These are phyloP conservation scores for Entophlyctis luteolus DNA, from an alignment of 192 early-diverging fungal species.

Conservation along the genomic window DNA sequence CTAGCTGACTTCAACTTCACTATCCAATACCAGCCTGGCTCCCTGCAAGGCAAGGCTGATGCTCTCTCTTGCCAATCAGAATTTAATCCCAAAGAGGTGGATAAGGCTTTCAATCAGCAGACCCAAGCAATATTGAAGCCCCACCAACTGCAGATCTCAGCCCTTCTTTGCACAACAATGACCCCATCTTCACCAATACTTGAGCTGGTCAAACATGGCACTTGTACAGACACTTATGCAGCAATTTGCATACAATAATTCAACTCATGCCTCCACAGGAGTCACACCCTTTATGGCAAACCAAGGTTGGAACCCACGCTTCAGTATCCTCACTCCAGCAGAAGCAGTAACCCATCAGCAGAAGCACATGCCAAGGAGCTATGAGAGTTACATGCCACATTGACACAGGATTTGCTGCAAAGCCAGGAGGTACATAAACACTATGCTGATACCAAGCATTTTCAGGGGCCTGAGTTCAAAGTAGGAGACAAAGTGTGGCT, in stretches of 20 bases:
- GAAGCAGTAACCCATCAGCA: not conserved
- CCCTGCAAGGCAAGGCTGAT: not conserved
- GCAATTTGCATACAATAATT: conserved; percentile 57
- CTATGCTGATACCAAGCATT: not conserved
- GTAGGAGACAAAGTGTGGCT: conserved; percentile 4
- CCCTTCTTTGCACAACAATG: too few relatives aligned
- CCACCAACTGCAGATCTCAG: too few relatives aligned
- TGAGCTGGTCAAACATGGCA: too few relatives aligned
- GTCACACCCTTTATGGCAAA: conserved; percentile 29
- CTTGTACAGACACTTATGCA: too few relatives aligned
- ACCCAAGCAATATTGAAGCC: too few relatives aligned
- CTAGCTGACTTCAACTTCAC: not conserved
- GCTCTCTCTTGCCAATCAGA: too few relatives aligned
- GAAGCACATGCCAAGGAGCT: not conserved
- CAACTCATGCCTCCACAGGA: conserved; percentile 26
- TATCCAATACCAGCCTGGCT: not conserved
- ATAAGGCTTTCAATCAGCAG: too few relatives aligned
- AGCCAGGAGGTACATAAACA: not conserved
- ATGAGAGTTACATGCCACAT: not conserved
- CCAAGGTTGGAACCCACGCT: conserved; percentile 15
- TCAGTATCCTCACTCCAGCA: not conserved
- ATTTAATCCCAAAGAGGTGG: too few relatives aligned
- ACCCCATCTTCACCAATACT: too few relatives aligned
- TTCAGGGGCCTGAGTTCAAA: not conserved
- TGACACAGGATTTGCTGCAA: not conserved